phyloP scores from a whole-genome alignment of 225 moss, liverwort and hornwort genomes.

The Thuidium tamariscinum region DNA sequence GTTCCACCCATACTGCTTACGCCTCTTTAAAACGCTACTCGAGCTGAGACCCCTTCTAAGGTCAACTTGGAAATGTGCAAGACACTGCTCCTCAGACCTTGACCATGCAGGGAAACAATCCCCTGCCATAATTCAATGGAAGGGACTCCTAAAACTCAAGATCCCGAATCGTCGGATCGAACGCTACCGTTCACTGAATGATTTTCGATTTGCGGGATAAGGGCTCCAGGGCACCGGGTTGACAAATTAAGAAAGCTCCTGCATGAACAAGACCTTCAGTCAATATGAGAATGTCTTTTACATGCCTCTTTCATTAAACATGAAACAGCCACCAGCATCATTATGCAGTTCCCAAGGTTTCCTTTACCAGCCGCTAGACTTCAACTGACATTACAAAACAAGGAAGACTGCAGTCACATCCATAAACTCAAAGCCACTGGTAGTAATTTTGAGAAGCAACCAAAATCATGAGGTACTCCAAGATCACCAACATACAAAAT shows the following conservation, averaged over 20 bases:
- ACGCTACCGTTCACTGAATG: neutral
- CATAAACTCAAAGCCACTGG: neutral
- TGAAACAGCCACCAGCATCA: neutral
- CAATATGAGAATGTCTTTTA: neutral
- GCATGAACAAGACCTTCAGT: constrained; percentile 2
- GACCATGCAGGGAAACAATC: constrained; percentile 69
- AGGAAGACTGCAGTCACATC: neutral
- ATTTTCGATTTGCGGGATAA: neutral
- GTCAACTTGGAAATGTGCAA: constrained; percentile 63
- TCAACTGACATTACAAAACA: neutral
- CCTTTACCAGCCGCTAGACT: neutral
- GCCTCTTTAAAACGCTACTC: constrained; percentile 31
- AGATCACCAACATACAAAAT: neutral
- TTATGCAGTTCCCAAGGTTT: neutral
- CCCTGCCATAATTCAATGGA: constrained; percentile 32
- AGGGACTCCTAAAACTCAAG: neutral
- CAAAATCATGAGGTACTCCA: neutral
- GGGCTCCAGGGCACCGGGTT: neutral
- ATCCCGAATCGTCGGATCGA: neutral
- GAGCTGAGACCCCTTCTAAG: constrained; percentile 47
- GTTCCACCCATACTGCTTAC: constrained; percentile 71
- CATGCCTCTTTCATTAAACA: neutral
- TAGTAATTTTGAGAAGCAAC: neutral
- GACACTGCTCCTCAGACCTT: constrained; percentile 44
- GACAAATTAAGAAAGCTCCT: neutral